These are phyloP conservation scores for Pichia kluyveri DNA, from an alignment of 805 yeast genomes.

Conservation along the genomic window DNA sequence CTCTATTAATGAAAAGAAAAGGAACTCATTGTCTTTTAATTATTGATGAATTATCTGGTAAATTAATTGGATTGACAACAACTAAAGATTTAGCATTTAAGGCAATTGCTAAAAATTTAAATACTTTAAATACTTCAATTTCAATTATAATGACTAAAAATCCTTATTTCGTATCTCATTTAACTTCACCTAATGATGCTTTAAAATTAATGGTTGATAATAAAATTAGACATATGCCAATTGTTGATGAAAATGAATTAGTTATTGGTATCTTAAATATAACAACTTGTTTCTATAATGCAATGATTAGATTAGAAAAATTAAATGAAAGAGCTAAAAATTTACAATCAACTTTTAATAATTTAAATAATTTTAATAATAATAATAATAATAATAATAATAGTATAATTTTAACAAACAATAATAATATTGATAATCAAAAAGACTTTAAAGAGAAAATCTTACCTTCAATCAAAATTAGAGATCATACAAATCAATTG, in stretches of 20 bases:
- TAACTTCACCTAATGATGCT: slow-evolving; percentile 34
- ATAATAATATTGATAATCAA: no score
- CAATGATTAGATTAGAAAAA: slow-evolving; percentile 33
- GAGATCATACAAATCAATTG: not conserved
- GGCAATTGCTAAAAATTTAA: slow-evolving; percentile 25
- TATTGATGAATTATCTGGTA: slow-evolving; percentile 19
- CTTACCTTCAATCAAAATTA: not conserved
- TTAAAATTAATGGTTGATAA: slow-evolving; percentile 32
- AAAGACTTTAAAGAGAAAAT: not conserved
- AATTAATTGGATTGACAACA: slow-evolving; percentile 33
- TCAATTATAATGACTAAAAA: slow-evolving; percentile 31
- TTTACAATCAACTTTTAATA: slow-evolving; percentile 23
- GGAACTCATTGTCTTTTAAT: slow-evolving; percentile 35
- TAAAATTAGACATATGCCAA: slow-evolving; percentile 35
- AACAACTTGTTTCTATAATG: slow-evolving; percentile 39
- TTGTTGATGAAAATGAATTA: slow-evolving; percentile 25
- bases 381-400: no score
- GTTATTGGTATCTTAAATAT: slow-evolving; percentile 38
- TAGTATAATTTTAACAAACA: no score
- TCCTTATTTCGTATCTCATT: slow-evolving; percentile 28
- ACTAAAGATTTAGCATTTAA: slow-evolving; percentile 39
- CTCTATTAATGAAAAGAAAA: slow-evolving; percentile 29
- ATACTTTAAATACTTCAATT: slow-evolving; percentile 19
- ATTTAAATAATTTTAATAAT: slow-evolving; percentile 6
- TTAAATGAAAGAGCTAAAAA: slow-evolving; percentile 30